A percentile compares a stretch with the other conserved stretches of the same genome.
These are phyloP conservation scores for Setaria viridis DNA, from an alignment of 202 grass and related monocot species.

Conservation along the genomic window DNA sequence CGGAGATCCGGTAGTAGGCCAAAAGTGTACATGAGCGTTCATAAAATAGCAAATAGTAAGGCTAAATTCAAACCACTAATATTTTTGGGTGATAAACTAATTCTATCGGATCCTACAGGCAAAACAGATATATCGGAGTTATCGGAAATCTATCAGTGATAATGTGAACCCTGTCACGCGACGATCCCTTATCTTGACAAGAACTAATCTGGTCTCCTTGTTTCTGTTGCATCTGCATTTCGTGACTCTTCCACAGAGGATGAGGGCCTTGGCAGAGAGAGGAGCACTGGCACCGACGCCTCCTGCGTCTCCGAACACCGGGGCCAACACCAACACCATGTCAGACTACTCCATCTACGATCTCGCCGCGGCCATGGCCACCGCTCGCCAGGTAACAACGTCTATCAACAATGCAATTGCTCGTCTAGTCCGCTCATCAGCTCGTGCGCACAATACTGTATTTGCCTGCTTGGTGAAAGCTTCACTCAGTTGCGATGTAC, in stretches of 20 bases:
- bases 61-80: too few species aligned
- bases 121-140: too few species aligned
- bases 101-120: too few species aligned
- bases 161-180: too few species aligned
- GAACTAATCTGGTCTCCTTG: slow-evolving; percentile 14
- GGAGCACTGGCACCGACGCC: neutral
- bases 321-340: neutral
- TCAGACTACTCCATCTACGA: slow-evolving; percentile 49
- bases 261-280: slow-evolving; percentile 17
- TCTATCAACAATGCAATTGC: neutral
- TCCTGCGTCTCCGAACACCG: neutral
- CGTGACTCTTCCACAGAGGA: slow-evolving; percentile 33
- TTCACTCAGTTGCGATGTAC: neutral
- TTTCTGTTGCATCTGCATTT: slow-evolving; percentile 23
- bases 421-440: neutral
- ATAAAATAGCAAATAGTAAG: too few species aligned
- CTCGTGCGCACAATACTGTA: neutral
- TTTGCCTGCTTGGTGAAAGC: neutral
- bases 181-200: too few species aligned
- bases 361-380: slow-evolving; percentile 46
- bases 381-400: slow-evolving; percentile 46
- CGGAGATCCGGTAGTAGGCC: too few species aligned
- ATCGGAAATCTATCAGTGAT: too few species aligned
- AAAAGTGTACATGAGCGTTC: too few species aligned
- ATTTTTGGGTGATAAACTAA: too few species aligned